phyloP scores from a whole-genome alignment of 768 basidiomycete species.

The Hemileccinum rubropunctum region DNA sequence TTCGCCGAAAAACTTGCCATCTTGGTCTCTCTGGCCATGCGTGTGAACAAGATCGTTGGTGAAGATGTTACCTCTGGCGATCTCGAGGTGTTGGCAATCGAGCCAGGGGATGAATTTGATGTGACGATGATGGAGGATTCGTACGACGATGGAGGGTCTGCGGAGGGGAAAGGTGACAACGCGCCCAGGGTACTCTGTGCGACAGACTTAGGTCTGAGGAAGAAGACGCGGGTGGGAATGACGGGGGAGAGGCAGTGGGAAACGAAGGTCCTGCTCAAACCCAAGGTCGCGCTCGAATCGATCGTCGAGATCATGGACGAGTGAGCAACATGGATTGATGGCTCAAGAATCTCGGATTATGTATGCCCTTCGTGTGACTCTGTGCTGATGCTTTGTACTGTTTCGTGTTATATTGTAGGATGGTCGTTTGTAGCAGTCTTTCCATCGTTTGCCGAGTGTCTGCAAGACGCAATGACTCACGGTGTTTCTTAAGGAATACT shows the following conservation, averaged over 20 bases:
- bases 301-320: constrained; percentile 34
- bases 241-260: constrained; percentile 31
- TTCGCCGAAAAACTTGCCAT: constrained; percentile 44
- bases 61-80: constrained; percentile 32
- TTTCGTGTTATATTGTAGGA: too few species aligned
- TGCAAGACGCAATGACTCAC: too few species aligned
- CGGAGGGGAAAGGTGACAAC: constrained; percentile 1
- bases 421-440: too few species aligned
- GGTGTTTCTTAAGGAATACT: too few species aligned
- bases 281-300: constrained; percentile 39
- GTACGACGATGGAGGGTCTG: constrained; percentile 26
- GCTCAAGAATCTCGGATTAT: too few species aligned
- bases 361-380: too few species aligned
- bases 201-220: constrained; percentile 37
- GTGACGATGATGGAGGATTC: constrained; percentile 29
- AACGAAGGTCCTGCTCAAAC: constrained; percentile 34
- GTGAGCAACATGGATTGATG: constrained; percentile 6
- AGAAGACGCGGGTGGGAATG: constrained; percentile 24
- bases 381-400: too few species aligned
- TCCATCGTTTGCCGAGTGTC: too few species aligned
- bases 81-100: constrained; percentile 29
- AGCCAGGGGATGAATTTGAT: constrained; percentile 26
- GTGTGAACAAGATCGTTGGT: constrained; percentile 40
- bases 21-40: constrained; percentile 45
- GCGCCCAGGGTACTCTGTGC: constrained; percentile 32